Evolutionary conservation across 129 eudicot species (phyloP).

Genomic region (Tanacetum coccineum): DNA sequence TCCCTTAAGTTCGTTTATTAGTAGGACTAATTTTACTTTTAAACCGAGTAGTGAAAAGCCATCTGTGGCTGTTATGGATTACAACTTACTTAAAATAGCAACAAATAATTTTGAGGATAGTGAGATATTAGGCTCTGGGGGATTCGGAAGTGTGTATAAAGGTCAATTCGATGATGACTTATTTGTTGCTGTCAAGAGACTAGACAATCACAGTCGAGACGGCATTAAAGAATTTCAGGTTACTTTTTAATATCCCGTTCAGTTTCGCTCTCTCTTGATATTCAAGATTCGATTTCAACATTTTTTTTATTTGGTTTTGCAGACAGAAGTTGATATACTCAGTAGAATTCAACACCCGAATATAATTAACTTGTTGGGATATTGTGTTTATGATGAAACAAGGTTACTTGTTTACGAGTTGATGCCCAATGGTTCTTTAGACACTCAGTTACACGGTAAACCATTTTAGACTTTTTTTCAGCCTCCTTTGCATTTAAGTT

Average conservation of each 20-base stretch:
- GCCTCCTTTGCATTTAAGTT: slow-evolving; percentile 16
- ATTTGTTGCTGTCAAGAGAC: slow-evolving; percentile 61
- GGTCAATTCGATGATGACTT: slow-evolving; percentile 46
- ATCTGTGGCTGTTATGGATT: slow-evolving; percentile 43
- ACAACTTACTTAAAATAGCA: slow-evolving; percentile 46
- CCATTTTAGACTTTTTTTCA: background rate
- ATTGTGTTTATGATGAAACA: slow-evolving; percentile 58
- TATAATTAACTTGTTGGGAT: slow-evolving; percentile 71
- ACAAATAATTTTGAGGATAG: slow-evolving; percentile 55
- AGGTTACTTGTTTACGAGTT: slow-evolving; percentile 74
- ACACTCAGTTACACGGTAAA: slow-evolving; percentile 78
- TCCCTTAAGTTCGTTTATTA: slow-evolving; percentile 38
- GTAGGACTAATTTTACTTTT: slow-evolving; percentile 32
- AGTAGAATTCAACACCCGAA: slow-evolving; percentile 90
- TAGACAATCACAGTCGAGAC: slow-evolving; percentile 42
- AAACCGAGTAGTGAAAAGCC: slow-evolving; percentile 31
- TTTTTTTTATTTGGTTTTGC: slow-evolving; percentile 31
- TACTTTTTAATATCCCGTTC: slow-evolving; percentile 18
- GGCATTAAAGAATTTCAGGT: slow-evolving; percentile 70
- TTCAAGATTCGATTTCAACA: slow-evolving; percentile 9
- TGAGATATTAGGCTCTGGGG: slow-evolving; percentile 67
- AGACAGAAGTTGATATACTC: slow-evolving; percentile 84
- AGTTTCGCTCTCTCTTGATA: slow-evolving; percentile 3
- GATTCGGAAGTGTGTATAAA: slow-evolving; percentile 74
- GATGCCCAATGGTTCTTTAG: slow-evolving; percentile 88